These are phyloP conservation scores for Paecilomyces sp. DNA, from an alignment of 2,329 filamentous ascomycete species.

Conservation along the genomic window DNA sequence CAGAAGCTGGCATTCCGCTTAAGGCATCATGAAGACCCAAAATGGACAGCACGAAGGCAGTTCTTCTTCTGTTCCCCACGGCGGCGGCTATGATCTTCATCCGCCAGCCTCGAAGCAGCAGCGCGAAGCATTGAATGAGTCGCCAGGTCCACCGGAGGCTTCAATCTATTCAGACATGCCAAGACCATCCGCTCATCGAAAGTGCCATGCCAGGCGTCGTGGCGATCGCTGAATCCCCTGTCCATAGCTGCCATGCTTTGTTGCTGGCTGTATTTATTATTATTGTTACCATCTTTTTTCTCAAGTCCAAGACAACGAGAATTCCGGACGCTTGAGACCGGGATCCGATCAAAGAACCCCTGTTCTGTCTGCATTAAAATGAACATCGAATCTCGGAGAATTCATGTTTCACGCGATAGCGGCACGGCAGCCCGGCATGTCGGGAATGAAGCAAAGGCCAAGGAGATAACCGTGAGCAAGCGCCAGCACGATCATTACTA, in stretches of 20 bases:
- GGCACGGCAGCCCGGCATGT: not conserved
- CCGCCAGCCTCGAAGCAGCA: not conserved
- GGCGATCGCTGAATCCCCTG: not conserved
- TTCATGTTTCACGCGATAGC: not conserved
- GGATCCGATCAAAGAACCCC: not conserved
- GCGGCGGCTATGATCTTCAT: not conserved
- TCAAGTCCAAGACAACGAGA: not conserved
- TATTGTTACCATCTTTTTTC: not conserved
- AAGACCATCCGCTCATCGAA: not conserved
- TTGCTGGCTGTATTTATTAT: not conserved
- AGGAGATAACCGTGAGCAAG: not conserved
- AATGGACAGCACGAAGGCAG: not conserved
- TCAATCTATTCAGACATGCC: not conserved
- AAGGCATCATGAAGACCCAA: not conserved
- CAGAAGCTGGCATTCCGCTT: not conserved
- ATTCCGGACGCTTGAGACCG: not conserved
- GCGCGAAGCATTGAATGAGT: not conserved
- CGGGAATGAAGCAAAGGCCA: not conserved
- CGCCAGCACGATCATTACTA: not conserved
- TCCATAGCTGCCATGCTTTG: not conserved
- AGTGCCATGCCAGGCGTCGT: not conserved
- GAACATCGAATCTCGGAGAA: slow-evolving; percentile 1
- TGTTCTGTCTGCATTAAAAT: not conserved
- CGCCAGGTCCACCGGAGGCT: not conserved
- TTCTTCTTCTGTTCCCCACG: not conserved